Evolutionary conservation across 306 rosid species (phyloP).

Genomic region (Vicia villosa): DNA sequence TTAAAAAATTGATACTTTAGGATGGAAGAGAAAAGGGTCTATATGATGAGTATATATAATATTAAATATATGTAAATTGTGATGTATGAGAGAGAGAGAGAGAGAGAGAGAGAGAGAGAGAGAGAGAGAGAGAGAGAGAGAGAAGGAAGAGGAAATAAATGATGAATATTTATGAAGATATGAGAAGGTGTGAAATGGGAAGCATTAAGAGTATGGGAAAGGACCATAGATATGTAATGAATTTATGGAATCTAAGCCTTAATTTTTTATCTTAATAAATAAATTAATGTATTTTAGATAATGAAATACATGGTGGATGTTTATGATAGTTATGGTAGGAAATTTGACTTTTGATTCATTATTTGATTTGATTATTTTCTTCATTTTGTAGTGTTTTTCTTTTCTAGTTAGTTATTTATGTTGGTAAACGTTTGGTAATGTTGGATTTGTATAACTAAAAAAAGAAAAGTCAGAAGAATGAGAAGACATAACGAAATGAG

Average conservation of each 20-base stretch:
- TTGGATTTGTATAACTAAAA: neutral
- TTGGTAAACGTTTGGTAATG: neutral
- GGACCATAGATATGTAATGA: slow-evolving; percentile 30
- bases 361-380: neutral
- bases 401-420: neutral
- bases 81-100: neutral
- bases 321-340: neutral
- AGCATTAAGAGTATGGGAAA: slow-evolving; percentile 17
- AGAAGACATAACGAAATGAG: no score
- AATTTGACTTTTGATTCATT: neutral
- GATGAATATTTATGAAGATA: neutral
- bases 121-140: no score
- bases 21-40: neutral
- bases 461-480: no score
- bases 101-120: no score
- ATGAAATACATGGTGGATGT: slow-evolving; percentile 1
- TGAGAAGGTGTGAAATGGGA: slow-evolving; percentile 4
- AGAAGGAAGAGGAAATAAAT: neutral
- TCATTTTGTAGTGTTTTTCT: neutral
- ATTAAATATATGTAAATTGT: neutral
- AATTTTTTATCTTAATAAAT: no score
- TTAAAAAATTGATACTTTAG: neutral
- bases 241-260: neutral
- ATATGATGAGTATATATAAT: neutral
- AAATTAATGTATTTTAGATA: neutral